Evolutionary conservation across 495 filamentous ascomycete species (phyloP).

Genomic region (Tuber microsphaerosporum): DNA sequence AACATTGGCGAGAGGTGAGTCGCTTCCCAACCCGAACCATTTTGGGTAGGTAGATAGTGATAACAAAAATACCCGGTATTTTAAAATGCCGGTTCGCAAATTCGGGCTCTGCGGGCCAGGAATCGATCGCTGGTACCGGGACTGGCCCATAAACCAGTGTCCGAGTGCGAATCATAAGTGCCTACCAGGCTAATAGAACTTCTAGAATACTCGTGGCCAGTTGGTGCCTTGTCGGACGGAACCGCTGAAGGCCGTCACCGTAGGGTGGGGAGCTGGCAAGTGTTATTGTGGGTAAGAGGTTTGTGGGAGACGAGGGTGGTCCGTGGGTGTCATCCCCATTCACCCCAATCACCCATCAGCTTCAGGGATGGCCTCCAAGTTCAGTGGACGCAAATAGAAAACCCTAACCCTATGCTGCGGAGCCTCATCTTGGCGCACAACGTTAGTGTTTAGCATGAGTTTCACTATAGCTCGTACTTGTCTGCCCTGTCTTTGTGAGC

Average conservation of each 20-base stretch:
- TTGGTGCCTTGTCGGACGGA: neutral
- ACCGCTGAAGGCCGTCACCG: neutral
- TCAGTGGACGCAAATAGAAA: neutral
- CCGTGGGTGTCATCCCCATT: neutral
- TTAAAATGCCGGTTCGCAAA: neutral
- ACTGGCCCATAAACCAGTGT: neutral
- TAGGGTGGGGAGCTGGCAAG: neutral
- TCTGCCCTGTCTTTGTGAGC: neutral
- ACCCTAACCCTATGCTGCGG: neutral
- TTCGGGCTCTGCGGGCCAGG: neutral
- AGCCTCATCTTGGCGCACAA: neutral
- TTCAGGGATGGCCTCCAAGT: neutral
- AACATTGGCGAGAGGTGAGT: constrained; percentile 1
- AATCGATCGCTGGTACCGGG: neutral
- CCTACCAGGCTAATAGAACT: neutral
- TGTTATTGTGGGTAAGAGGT: neutral
- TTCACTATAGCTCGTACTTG: neutral
- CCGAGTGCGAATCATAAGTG: neutral
- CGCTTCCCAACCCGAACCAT: neutral
- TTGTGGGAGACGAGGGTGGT: constrained; percentile 4
- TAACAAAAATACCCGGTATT: neutral
- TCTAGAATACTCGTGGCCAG: neutral
- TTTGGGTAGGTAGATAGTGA: neutral
- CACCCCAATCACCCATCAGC: neutral
- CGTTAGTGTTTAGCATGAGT: neutral